These are phyloP conservation scores for Datisca glomerata DNA, from an alignment of 306 rosid species.

Conservation along the genomic window DNA sequence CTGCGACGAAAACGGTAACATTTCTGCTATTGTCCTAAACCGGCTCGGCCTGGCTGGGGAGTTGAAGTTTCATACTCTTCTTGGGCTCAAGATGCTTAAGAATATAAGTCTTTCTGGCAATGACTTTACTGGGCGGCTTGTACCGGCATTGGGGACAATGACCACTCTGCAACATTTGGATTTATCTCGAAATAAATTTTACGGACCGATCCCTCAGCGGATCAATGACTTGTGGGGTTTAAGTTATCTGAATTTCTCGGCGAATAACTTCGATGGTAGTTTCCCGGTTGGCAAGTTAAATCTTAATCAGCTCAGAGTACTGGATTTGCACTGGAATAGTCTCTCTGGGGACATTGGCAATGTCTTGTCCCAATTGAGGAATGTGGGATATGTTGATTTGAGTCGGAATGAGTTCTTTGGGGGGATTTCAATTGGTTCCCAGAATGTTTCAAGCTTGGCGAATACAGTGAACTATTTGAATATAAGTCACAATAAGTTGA, in stretches of 20 bases:
- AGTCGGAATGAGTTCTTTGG: conserved; percentile 66
- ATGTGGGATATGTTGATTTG: conserved; percentile 68
- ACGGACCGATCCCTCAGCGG: conserved; percentile 85
- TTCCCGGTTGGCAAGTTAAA: conserved; percentile 49
- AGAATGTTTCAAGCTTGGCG: conserved; percentile 53
- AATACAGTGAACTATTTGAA: conserved; percentile 48
- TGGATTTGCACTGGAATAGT: conserved; percentile 63
- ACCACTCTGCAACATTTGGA: conserved; percentile 64
- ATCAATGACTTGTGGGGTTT: conserved; percentile 66
- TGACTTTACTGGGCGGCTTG: conserved; percentile 58
- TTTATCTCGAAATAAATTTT: conserved; percentile 66
- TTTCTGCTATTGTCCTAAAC: conserved; percentile 53
- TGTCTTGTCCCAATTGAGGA: conserved; percentile 34
- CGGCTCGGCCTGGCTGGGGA: conserved; percentile 49
- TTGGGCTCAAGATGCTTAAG: conserved; percentile 38
- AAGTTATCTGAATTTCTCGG: conserved; percentile 60
- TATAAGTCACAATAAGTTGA: conserved; percentile 43
- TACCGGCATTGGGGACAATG: conserved; percentile 58
- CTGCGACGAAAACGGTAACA: conserved; percentile 56
- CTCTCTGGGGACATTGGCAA: conserved; percentile 56
- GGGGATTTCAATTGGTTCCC: conserved; percentile 23
- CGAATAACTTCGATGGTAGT: conserved; percentile 43
- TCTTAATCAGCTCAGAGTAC: conserved; percentile 73
- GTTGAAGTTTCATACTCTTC: conserved; percentile 63
- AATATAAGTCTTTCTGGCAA: conserved; percentile 68